Conservation (phyloP, 2,329 filamentous ascomycete genomes). For the Cercospora zeina region DNA sequence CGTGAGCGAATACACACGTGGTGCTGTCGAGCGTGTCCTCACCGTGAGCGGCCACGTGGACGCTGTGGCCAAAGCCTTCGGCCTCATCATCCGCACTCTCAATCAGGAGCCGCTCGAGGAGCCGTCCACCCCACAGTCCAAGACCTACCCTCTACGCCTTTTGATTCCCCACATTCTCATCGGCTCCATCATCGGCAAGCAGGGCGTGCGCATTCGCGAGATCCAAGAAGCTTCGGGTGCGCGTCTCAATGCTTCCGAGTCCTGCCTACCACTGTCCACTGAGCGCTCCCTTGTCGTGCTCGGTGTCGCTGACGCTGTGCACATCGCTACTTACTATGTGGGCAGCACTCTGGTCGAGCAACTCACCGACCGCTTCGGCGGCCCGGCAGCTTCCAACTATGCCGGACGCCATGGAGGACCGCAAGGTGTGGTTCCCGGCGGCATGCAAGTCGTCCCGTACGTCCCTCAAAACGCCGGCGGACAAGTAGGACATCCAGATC, state of each 20-base stretch:
- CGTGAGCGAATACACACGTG: slow-evolving; percentile 96
- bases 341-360: slow-evolving; percentile 97
- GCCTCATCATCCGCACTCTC: slow-evolving; percentile 93
- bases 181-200: slow-evolving; percentile 97
- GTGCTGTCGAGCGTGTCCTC: slow-evolving; percentile 93
- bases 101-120: slow-evolving; percentile 93
- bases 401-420: slow-evolving; percentile 92
- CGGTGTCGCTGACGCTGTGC: slow-evolving; percentile 95
- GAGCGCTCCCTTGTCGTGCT: slow-evolving; percentile 98
- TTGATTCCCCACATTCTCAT: slow-evolving; percentile 96
- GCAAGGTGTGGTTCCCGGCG: slow-evolving; percentile 88
- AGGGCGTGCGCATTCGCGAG: slow-evolving; percentile 91
- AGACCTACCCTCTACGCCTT: slow-evolving; percentile 93
- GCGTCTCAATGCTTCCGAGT: slow-evolving; percentile 92
- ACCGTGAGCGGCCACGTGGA: slow-evolving; percentile 97
- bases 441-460: slow-evolving; percentile 99
- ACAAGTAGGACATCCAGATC: slow-evolving; percentile 87
- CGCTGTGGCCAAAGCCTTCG: slow-evolving; percentile 96
- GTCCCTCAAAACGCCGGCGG: slow-evolving; percentile 89
- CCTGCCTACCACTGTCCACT: slow-evolving; percentile 88
- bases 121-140: slow-evolving; percentile 87
- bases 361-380: slow-evolving; percentile 92
- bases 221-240: slow-evolving; percentile 98
- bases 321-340: slow-evolving; percentile 98
- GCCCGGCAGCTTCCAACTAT: slow-evolving; percentile 94